Conservation (phyloP, 768 basidiomycete genomes). For the Pulveroboletus sp. region DNA sequence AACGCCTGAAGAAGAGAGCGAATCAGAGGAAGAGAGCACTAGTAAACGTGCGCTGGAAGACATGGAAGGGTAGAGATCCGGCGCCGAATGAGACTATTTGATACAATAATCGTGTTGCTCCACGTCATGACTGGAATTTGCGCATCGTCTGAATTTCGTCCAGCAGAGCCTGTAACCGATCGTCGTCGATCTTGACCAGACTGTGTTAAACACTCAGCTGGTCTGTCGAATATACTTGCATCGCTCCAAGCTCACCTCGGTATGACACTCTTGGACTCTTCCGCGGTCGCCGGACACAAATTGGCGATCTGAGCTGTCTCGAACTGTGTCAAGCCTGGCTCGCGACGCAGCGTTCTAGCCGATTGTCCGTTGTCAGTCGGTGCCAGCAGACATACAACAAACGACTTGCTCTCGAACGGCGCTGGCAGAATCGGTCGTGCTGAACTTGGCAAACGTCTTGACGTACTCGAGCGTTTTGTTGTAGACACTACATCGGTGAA, state of each 20-base stretch:
- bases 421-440: constrained; percentile 77
- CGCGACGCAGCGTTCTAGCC: constrained; percentile 59
- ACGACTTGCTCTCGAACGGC: constrained; percentile 78
- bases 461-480: constrained; percentile 93
- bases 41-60: constrained; percentile 48
- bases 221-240: background rate
- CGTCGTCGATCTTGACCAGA: constrained; percentile 86
- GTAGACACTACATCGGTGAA: constrained; percentile 48
- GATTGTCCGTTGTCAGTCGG: background rate
- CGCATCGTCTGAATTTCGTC: constrained; percentile 90
- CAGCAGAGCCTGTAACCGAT: constrained; percentile 74
- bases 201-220: constrained; percentile 32
- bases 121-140: constrained; percentile 74
- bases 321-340: constrained; percentile 80
- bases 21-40: constrained; percentile 42
- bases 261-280: constrained; percentile 89
- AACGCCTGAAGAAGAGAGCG: constrained; percentile 36
- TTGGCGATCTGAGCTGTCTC: constrained; percentile 94
- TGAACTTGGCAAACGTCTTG: constrained; percentile 88
- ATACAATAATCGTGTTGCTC: background rate
- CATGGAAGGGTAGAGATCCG: constrained; percentile 40
- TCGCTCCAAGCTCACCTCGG: constrained; percentile 57
- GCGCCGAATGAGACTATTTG: constrained; percentile 4
- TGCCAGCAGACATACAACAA: background rate
- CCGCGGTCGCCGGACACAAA: constrained; percentile 80